Conservation (phyloP, 202 grass and related monocot genomes). For the Setaria italica region DNA sequence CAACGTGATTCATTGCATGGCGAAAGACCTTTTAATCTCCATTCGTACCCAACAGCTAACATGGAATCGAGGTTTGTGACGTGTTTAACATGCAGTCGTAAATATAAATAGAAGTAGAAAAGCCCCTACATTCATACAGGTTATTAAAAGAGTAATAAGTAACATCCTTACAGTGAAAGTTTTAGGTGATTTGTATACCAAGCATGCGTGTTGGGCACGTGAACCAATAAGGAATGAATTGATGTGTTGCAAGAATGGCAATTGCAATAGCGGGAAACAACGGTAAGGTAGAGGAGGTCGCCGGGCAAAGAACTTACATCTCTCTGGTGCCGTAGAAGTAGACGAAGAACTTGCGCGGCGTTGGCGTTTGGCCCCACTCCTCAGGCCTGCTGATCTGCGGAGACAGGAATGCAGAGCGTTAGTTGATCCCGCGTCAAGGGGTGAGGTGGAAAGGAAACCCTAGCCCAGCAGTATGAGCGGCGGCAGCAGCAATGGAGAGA, state of each 20-base stretch:
- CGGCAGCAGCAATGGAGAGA: not conserved
- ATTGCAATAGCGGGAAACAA: not conserved
- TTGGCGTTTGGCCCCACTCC: conserved; percentile 58
- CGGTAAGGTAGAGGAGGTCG: not conserved
- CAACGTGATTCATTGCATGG: not conserved
- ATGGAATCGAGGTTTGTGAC: not conserved
- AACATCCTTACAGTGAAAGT: not conserved
- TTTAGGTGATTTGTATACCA: not conserved
- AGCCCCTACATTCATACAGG: not conserved
- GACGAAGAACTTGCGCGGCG: conserved; percentile 83
- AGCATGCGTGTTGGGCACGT: not conserved
- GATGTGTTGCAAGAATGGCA: not conserved
- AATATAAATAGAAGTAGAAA: not conserved
- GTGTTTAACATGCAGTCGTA: conserved; percentile 9
- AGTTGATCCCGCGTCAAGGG: not conserved
- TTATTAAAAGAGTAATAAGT: not conserved
- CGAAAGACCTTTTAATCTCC: not conserved
- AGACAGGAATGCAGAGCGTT: conserved; percentile 34
- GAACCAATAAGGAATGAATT: not conserved
- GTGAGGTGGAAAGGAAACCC: not conserved
- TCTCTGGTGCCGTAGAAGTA: conserved; percentile 87
- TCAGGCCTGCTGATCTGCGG: conserved; percentile 89
- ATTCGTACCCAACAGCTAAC: not conserved
- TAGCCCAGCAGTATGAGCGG: not conserved
- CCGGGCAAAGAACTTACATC: conserved; percentile 64